Evolutionary conservation across 495 filamentous ascomycete genomes (phyloP).

Genomic region (Talaromyces ruber): DNA sequence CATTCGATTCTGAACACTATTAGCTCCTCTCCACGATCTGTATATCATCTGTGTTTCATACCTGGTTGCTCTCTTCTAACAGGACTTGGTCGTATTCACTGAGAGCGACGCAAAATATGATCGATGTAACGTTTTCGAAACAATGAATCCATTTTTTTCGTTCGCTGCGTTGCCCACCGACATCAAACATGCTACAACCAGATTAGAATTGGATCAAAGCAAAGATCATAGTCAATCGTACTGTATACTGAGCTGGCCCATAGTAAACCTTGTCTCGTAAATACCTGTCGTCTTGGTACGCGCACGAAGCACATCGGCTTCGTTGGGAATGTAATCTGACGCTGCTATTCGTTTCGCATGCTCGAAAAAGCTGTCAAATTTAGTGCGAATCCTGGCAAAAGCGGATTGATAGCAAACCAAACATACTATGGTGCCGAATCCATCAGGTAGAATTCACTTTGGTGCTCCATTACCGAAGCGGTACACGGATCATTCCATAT

Average conservation of each 20-base stretch:
- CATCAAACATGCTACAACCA: constrained; percentile 85
- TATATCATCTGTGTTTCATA: constrained; percentile 25
- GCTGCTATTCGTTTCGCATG: constrained; percentile 81
- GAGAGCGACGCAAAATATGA: constrained; percentile 97
- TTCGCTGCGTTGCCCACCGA: constrained; percentile 93
- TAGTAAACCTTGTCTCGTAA: constrained; percentile 94
- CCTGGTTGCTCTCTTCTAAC: constrained; percentile 94
- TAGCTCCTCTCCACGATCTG: background rate
- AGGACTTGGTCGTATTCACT: constrained; percentile 98
- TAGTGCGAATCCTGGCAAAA: constrained; percentile 5
- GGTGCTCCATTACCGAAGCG: constrained; percentile 77
- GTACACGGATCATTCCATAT: constrained; percentile 88
- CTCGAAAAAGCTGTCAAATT: constrained; percentile 75
- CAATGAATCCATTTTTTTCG: constrained; percentile 99
- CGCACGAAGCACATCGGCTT: constrained; percentile 88
- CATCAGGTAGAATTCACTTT: constrained; percentile 98
- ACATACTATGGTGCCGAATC: constrained; percentile 93
- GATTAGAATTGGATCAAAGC: constrained; percentile 4
- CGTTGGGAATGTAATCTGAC: constrained; percentile 78
- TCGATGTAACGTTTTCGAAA: constrained; percentile 99
- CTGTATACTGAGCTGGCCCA: constrained; percentile 99
- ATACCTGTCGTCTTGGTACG: constrained; percentile 99
- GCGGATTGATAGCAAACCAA: background rate
- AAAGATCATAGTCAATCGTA: constrained; percentile 34
- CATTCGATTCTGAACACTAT: constrained; percentile 74